phyloP scores from a whole-genome alignment of 1,139 yeast species.

The Yamadazyma trypodendri region DNA sequence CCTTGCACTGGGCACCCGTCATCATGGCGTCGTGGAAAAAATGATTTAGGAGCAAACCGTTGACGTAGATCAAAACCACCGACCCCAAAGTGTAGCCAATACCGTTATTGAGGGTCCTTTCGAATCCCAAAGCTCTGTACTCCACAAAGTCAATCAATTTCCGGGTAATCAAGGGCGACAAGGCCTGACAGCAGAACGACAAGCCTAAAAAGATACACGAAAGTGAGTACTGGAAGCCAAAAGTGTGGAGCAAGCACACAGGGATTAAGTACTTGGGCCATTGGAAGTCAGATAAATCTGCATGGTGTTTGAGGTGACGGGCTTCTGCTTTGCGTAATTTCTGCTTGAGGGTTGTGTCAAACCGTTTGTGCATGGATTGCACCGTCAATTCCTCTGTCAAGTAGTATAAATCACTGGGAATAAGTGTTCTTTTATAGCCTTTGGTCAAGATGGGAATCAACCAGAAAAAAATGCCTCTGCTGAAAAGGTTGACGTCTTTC shows the following conservation, averaged over 20 bases:
- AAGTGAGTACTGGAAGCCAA: slow-evolving; percentile 35
- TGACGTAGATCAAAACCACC: slow-evolving; percentile 36
- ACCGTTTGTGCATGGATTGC: slow-evolving; percentile 36
- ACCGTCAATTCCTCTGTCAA: slow-evolving; percentile 41
- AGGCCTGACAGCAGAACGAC: slow-evolving; percentile 39
- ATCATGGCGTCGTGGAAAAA: slow-evolving; percentile 46
- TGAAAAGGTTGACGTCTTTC: slow-evolving; percentile 25
- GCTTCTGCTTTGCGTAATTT: slow-evolving; percentile 23
- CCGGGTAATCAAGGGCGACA: slow-evolving; percentile 43
- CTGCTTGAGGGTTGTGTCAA: slow-evolving; percentile 24
- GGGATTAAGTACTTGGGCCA: slow-evolving; percentile 42
- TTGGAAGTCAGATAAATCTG: slow-evolving; percentile 24
- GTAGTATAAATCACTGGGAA: slow-evolving; percentile 39
- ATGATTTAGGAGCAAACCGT: slow-evolving; percentile 44
- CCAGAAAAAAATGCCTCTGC: slow-evolving; percentile 40
- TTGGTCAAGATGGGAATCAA: slow-evolving; percentile 38
- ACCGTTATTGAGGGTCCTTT: slow-evolving; percentile 34
- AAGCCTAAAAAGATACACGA: slow-evolving; percentile 35
- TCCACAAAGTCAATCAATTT: slow-evolving; percentile 42
- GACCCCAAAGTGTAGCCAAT: slow-evolving; percentile 44
- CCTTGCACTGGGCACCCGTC: slow-evolving; percentile 47
- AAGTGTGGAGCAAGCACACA: slow-evolving; percentile 37
- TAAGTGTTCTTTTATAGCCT: slow-evolving; percentile 45
- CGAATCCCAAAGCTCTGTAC: slow-evolving; percentile 33
- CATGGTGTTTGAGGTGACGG: slow-evolving; percentile 24